A percentile compares a stretch with the other conserved stretches of the same genome.
Evolutionary conservation across 371 early-diverging fungal species (phyloP).

Genomic region (Blastocladiella emersonii): DNA sequence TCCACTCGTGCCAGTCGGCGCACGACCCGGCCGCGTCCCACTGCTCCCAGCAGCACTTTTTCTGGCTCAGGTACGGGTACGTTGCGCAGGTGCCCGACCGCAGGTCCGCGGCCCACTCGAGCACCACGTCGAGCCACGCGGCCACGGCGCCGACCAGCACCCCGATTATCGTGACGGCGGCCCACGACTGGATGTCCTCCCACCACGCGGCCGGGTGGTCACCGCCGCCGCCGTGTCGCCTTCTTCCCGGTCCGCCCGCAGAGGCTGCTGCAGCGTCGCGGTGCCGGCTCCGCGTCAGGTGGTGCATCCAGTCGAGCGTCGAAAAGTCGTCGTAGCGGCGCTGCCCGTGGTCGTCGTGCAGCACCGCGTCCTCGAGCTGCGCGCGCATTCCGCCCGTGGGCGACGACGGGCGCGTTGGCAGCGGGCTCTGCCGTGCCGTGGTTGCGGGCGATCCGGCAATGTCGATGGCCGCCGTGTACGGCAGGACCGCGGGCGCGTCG

Average conservation of each 20-base stretch:
- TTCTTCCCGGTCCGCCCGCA: no score
- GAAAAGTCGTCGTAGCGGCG: background rate
- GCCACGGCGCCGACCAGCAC: background rate
- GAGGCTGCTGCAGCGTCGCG: background rate
- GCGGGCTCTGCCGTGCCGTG: no score
- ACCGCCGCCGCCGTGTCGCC: background rate
- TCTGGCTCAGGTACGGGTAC: background rate
- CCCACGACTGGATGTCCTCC: background rate
- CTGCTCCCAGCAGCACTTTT: background rate
- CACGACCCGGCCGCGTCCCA: conserved; percentile 15
- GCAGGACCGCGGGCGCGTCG: no score
- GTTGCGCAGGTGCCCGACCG: background rate
- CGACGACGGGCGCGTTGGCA: no score
- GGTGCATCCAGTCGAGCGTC: background rate
- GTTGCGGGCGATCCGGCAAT: no score
- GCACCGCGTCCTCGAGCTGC: no score
- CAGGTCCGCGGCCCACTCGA: background rate
- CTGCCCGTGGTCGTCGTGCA: background rate
- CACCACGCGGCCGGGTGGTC: background rate
- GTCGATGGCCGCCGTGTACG: no score
- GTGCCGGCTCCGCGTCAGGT: background rate
- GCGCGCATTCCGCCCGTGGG: no score
- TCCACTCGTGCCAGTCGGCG: conserved; percentile 25
- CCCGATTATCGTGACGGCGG: background rate
- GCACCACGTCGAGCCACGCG: background rate